phyloP scores from a whole-genome alignment of 1,139 yeast genomes.

The Scheffersomyces cryptocercus region DNA sequence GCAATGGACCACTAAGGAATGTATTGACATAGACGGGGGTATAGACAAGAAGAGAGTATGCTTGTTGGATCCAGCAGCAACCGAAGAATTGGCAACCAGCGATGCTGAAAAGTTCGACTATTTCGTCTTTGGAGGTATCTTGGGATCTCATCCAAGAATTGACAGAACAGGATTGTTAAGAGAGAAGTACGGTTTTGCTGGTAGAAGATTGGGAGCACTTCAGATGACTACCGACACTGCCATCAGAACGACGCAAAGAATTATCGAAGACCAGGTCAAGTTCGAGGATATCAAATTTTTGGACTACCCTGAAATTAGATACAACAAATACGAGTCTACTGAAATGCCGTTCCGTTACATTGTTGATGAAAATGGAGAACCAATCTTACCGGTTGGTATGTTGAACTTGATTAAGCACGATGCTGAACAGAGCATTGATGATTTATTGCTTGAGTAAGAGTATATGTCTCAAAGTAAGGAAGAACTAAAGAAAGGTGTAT shows the following conservation, averaged over 20 bases:
- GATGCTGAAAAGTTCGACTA: constrained; percentile 72
- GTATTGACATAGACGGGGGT: constrained; percentile 49
- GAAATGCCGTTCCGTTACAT: constrained; percentile 98
- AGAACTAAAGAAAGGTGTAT: background rate
- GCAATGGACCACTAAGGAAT: constrained; percentile 80
- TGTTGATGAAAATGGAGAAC: constrained; percentile 59
- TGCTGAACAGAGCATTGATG: constrained; percentile 75
- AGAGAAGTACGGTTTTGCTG: constrained; percentile 74
- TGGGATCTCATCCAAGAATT: constrained; percentile 95
- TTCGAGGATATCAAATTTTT: constrained; percentile 79
- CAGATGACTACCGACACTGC: constrained; percentile 99
- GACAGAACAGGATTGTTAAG: constrained; percentile 92
- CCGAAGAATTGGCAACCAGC: constrained; percentile 65
- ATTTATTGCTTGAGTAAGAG: constrained; percentile 38
- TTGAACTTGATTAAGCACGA: constrained; percentile 80
- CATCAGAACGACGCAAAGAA: constrained; percentile 81
- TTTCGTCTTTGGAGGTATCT: constrained; percentile 93
- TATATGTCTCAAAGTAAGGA: background rate
- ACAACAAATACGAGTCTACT: constrained; percentile 84
- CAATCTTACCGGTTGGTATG: constrained; percentile 93
- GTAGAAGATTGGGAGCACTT: constrained; percentile 79
- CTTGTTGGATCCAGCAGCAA: constrained; percentile 86
- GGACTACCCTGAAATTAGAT: constrained; percentile 92
- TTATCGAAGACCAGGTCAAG: constrained; percentile 54
- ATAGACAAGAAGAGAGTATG: constrained; percentile 63